phyloP scores from a whole-genome alignment of 176 grass and related monocot genomes.

The Musa beccarii region DNA sequence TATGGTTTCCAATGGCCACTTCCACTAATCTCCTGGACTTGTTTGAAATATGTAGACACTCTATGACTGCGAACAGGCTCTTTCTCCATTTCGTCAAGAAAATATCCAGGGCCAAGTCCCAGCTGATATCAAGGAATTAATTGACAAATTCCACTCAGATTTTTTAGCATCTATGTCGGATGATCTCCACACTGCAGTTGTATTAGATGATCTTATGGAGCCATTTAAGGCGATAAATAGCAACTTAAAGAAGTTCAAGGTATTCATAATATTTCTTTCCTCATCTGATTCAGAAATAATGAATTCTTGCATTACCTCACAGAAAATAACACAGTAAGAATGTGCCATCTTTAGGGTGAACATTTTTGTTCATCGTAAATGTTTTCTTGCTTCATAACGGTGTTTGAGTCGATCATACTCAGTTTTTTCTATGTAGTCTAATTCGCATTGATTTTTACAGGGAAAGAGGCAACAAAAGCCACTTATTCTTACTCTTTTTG shows the following conservation, averaged over 20 bases:
- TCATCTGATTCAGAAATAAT: not conserved
- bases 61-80: conserved; percentile 51
- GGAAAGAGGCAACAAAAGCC: conserved; percentile 43
- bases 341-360: not conserved
- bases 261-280: conserved; percentile 4
- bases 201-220: conserved; percentile 78
- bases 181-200: conserved; percentile 74
- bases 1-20: not conserved
- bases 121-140: conserved; percentile 41
- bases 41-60: conserved; percentile 46
- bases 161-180: conserved; percentile 74
- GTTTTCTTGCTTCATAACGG: not conserved
- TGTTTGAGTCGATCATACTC: not conserved
- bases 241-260: conserved; percentile 82
- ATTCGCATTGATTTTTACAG: conserved; percentile 39
- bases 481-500: conserved; percentile 50
- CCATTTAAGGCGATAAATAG: conserved; percentile 82
- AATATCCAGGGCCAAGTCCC: conserved; percentile 35
- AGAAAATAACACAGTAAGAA: not conserved
- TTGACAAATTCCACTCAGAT: conserved; percentile 37
- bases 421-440: conserved; percentile 11
- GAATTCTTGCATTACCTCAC: not conserved
- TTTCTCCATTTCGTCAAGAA: conserved; percentile 39
- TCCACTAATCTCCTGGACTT: not conserved
- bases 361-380: conserved; percentile 6